phyloP scores from a whole-genome alignment of 2,329 filamentous ascomycete genomes.

The Talaromyces pinophilus region DNA sequence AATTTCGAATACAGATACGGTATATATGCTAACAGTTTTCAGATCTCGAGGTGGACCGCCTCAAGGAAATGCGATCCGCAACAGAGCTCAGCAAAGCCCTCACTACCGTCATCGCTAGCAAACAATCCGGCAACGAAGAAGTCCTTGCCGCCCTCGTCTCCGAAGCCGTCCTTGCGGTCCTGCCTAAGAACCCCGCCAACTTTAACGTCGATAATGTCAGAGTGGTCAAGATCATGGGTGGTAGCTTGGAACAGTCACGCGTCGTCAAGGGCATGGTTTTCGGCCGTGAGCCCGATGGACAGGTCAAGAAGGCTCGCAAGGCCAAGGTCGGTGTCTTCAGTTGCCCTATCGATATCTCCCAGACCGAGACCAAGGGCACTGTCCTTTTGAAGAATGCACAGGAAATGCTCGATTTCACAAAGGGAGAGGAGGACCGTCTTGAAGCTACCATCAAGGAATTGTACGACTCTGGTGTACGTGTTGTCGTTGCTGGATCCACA shows the following conservation, averaged over 20 bases:
- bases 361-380: constrained; percentile 98
- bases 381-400: constrained; percentile 95
- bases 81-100: constrained; percentile 92
- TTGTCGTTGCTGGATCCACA: constrained; percentile 88
- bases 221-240: constrained; percentile 99
- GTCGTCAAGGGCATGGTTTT: constrained; percentile 99
- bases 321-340: constrained; percentile 97
- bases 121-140: constrained; percentile 93
- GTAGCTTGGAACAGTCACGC: constrained; percentile 86
- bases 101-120: constrained; percentile 91
- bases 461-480: constrained; percentile 87
- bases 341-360: constrained; percentile 90
- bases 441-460: constrained; percentile 93
- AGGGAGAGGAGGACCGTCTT: constrained; percentile 90
- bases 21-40: background rate
- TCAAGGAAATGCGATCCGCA: constrained; percentile 77
- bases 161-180: constrained; percentile 77
- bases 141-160: constrained; percentile 83
- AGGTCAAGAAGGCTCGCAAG: constrained; percentile 83
- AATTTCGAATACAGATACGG: background rate
- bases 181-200: constrained; percentile 91
- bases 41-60: constrained; percentile 85
- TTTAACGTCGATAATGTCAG: constrained; percentile 99
- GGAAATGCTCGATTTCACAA: constrained; percentile 98
- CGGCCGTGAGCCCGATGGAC: constrained; percentile 88